These are phyloP conservation scores for Myxozyma sirexii DNA, from an alignment of 805 yeast species.

Conservation along the genomic window DNA sequence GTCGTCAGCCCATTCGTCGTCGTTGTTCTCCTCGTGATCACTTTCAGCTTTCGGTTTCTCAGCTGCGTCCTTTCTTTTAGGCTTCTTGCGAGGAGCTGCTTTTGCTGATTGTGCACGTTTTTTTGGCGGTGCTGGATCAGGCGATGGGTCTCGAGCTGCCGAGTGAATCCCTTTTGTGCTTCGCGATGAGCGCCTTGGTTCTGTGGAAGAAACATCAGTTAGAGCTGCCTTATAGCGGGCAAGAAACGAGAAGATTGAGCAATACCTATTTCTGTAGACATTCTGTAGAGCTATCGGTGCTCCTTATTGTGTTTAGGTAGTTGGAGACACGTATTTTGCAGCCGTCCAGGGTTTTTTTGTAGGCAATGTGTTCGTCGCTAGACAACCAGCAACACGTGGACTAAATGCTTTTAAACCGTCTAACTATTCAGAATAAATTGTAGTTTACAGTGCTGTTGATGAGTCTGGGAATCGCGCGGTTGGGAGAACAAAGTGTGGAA, in stretches of 20 bases:
- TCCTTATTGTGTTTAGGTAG: too few relatives aligned
- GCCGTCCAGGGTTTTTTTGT: too few relatives aligned
- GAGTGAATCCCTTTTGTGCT: conserved; percentile 46
- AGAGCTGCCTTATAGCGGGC: neutral
- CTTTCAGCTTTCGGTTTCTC: conserved; percentile 32
- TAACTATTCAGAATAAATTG: too few relatives aligned
- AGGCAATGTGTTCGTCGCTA: too few relatives aligned
- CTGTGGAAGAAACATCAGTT: conserved; percentile 2
- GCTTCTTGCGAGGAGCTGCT: conserved; percentile 2
- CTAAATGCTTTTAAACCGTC: too few relatives aligned
- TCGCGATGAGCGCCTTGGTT: conserved; percentile 47
- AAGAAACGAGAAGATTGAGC: neutral
- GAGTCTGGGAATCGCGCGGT: too few relatives aligned
- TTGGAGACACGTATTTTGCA: too few relatives aligned
- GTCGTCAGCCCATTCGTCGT: conserved; percentile 31
- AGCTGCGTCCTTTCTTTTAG: neutral
- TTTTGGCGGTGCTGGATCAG: conserved; percentile 5
- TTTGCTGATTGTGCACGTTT: neutral
- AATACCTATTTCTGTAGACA: neutral
- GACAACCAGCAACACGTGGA: too few relatives aligned
- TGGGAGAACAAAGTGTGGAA: conserved; percentile 3
- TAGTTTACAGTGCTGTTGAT: too few relatives aligned
- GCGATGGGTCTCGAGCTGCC: neutral
- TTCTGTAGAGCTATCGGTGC: neutral
- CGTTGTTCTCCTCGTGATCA: conserved; percentile 26